Evolutionary conservation across 1,284 basidiomycete genomes (phyloP), one percentile per base, ranked within the genome.

Genomic region (Trametes versicolor): DNA sequence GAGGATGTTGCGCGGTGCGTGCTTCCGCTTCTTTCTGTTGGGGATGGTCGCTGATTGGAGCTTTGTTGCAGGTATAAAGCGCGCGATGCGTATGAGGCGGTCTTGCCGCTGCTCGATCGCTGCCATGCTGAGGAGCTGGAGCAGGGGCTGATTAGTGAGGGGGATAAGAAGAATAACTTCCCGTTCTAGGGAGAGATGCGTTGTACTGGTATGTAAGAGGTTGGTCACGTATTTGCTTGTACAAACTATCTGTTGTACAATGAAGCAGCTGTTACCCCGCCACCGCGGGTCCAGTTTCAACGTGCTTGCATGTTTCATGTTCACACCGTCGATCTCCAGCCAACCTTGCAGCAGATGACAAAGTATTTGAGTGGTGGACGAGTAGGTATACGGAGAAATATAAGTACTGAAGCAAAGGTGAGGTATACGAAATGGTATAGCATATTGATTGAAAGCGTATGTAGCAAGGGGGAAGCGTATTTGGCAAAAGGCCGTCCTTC

Each of bases 1-100:
- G 82, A 83, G n/a, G 89, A 89, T 60, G 86, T 93, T 21, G 82
- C 81, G 52, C 71, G 77, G 79, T 81, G 61, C 62, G 77, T 72
- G 1, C 1, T 3, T 19, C 15, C 8, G 45, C 27, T 2, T 36
- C 25, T 41, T 58, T 21, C 23, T 32, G 49, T 13, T 0, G 1
- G 23, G 29, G 48, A 56, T 7, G 34, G 49, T 37, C 59, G 37
- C 57, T 29, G n/a, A 1, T 49, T 50, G 23, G n/a, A 37, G 6
- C 19, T 13, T 2, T 9, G 17, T 15, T 36, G 58, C 66, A 81
- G 79, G 58, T 89, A 89, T 76, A 93, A 92, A 74, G 89, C 86
- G 23, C 83, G 82, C 62, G 73, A 75, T 19, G 76, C 83, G 57
- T 89, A 82, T 72, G 76, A 76, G 29, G 80, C 83, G 21, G 75